These are phyloP conservation scores for Phytophthora megakarya DNA, from an alignment of 352 stramenopile species.

Conservation along the genomic window DNA sequence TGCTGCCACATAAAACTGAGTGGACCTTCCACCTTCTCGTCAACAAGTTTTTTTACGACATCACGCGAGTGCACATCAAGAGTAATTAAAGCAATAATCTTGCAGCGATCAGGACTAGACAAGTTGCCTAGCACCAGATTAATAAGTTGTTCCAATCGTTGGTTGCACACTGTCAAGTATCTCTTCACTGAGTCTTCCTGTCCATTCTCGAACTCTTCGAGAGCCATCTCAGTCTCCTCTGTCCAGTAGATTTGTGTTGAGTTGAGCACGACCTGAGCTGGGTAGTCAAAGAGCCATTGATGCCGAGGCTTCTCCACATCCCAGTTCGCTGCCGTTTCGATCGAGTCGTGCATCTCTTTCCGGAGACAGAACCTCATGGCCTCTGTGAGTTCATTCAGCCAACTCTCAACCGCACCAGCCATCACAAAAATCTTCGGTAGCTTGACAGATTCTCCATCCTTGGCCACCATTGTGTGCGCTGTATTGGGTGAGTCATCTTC, in stretches of 20 bases:
- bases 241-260: conserved; percentile 95
- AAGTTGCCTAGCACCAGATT: conserved; percentile 92
- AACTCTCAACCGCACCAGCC: conserved; percentile 83
- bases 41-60: conserved; percentile 90
- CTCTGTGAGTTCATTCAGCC: conserved; percentile 88
- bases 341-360: conserved; percentile 88
- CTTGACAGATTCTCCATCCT: conserved; percentile 69
- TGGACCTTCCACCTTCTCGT: conserved; percentile 89
- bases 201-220: conserved; percentile 89
- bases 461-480: conserved; percentile 86
- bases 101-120: conserved; percentile 89
- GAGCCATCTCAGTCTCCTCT: conserved; percentile 94
- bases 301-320: conserved; percentile 97
- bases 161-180: conserved; percentile 81
- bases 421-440: conserved; percentile 84
- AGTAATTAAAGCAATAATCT: conserved; percentile 96
- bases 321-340: conserved; percentile 89
- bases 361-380: conserved; percentile 83
- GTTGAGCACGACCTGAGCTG: conserved; percentile 88
- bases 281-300: conserved; percentile 98
- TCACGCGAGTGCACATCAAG: conserved; percentile 96
- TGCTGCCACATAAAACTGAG: conserved; percentile 90
- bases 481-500: conserved; percentile 81
- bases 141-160: conserved; percentile 90
- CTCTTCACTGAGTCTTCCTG: conserved; percentile 88